Base-by-base conservation (phyloP, 345 rosid species). In the Cardiospermum halicacabum region DNA sequence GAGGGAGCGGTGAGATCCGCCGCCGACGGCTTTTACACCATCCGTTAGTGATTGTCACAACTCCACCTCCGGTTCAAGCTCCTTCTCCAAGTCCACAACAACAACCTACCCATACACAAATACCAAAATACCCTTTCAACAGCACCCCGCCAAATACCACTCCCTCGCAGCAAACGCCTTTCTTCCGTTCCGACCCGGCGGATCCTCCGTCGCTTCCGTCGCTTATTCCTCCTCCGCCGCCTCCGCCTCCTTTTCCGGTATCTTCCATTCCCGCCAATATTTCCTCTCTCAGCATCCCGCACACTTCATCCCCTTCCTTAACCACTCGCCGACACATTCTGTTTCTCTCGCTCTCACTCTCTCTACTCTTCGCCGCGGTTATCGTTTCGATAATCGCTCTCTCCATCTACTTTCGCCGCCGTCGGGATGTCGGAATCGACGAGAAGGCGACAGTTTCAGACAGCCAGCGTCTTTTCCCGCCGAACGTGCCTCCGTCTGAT, bases 221-320 rank as follows among this genome's bases (percentile, higher is more conserved):
- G 0, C 42, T n/a, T n/a, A n/a, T n/a, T n/a, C 78, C 4, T 24
- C 81, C 0, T 55, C 86, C 53, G 15, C 77, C 13, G 73, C 83
- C 66, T 75, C 84, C 5, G 80, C 99, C 30, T 89, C n/a, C n/a
- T n/a, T n/a, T n/a, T n/a, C n/a, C n/a, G n/a, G n/a, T n/a, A n/a
- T n/a, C n/a, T n/a, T n/a, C n/a, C n/a, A n/a, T 94, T 57, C 99
- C 99, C 47, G 96, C 99, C 60, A 91, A 94, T 80, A 84, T 91
- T 55, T 87, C 97, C 49, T 84, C 91, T 47, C 82, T 91, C 55
- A 85, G 84, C 71, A 54, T 86, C 56, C 94, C 97, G 18, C 78
- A 75, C 22, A 71, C 79, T 10, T 68, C 79, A 25, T 68, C 82
- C 66, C 31, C 71, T n/a, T 43, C 70, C 18, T 48, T 66, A 12